Evolutionary conservation across 352 stramenopile genomes (phyloP), one percentile per base, ranked within the genome.

Genomic region (Globisporangium irregulare): DNA sequence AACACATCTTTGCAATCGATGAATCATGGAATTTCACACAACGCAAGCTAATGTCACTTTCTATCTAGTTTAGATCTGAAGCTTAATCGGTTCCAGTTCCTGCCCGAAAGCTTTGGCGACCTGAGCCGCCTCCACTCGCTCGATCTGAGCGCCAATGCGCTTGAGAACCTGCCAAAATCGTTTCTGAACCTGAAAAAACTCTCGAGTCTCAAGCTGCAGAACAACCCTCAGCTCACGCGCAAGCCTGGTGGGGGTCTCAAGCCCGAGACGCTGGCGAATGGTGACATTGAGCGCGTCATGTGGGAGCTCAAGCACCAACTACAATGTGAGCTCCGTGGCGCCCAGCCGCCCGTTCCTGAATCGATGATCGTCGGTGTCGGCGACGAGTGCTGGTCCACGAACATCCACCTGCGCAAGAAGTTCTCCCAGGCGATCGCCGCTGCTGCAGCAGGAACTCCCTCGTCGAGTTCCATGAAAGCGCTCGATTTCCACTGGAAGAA

Each of bases 401-500:
- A 91, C 54, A 72, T 92, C 27, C 86, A 93, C 48, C 57, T 93
- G 3, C 78, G 89, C n/a, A 72, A 71, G 0, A 79, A 88, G 41
- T 82, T 93, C 24, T 62, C 75, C 46, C 63, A 78, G 12, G 74
- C 74, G 2, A 75, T 93, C 22, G 22, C 66, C 0, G 60, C 73
- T 22, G 56, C 56, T 0, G 82, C 83, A 12, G 66, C 72, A 20
- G 38, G 0, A 43, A 43, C 38, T 18, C 12, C 12, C 70, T 59
- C 79, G n/a, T 74, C 74, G 2, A 60, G 9, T 0, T 66, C 74
- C 2, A 9, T 32, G 3, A 48, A 61, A 4, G 73, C 74, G 14
- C 68, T 93, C 8, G 81, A 86, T 36, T 87, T 91, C 59, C 86
- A 92, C 70, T 93, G 86, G 86, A 81, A 87, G 29, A 79, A 86